Evolutionary conservation across 2,329 filamentous ascomycete species (phyloP).

Genomic region (Ophiocordyceps camponoti-saundersi): DNA sequence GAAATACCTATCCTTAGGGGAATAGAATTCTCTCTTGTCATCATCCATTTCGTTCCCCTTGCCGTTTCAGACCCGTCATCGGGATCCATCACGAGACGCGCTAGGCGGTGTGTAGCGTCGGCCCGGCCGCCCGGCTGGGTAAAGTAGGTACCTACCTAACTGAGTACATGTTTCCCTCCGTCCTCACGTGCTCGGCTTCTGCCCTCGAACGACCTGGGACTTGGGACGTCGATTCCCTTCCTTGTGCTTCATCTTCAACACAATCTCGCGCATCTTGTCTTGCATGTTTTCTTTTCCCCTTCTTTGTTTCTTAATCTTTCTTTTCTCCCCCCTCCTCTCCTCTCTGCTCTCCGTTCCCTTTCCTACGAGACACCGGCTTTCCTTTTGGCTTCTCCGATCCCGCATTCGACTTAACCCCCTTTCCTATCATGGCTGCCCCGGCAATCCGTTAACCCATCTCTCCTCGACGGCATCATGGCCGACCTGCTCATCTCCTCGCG

Average conservation of each 20-base stretch:
- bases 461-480: not conserved
- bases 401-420: too few species aligned
- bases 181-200: not conserved
- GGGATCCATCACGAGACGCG: not conserved
- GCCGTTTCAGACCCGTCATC: not conserved
- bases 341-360: constrained; percentile 1
- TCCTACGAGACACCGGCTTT: not conserved
- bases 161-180: too few species aligned
- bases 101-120: not conserved
- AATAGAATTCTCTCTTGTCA: not conserved
- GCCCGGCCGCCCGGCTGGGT: not conserved
- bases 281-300: too few species aligned
- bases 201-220: too few species aligned
- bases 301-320: not conserved
- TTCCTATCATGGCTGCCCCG: not conserved
- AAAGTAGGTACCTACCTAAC: too few species aligned
- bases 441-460: not conserved
- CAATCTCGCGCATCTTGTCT: too few species aligned
- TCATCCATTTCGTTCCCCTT: not conserved
- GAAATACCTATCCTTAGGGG: too few species aligned
- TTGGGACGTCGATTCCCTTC: not conserved
- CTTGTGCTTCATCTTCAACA: not conserved
- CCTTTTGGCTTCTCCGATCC: not conserved
- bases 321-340: constrained; percentile 10
- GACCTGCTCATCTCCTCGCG: not conserved